Evolutionary conservation across 805 yeast species (phyloP).

Genomic region (Zygoascus biomembranicola): DNA sequence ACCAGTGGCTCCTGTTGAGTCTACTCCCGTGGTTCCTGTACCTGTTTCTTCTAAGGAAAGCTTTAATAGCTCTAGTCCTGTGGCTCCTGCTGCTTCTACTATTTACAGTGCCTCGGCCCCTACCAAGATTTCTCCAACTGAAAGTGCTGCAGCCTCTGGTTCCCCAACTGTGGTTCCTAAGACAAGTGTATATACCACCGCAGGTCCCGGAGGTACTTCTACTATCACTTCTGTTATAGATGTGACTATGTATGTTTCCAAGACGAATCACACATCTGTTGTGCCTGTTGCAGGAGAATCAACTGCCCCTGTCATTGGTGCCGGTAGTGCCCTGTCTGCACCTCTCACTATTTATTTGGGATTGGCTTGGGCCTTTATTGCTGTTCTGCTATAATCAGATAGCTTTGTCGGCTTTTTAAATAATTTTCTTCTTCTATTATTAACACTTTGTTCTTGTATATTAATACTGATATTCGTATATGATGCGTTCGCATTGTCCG

Average conservation of each 20-base stretch:
- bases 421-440: too few species aligned
- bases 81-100: neutral
- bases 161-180: neutral
- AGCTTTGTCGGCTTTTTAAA: too few species aligned
- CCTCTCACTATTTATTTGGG: neutral
- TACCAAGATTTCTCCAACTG: neutral
- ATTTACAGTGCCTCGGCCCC: neutral
- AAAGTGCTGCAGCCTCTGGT: neutral
- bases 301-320: neutral
- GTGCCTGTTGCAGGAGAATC: neutral
- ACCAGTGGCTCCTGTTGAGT: neutral
- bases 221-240: neutral
- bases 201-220: neutral
- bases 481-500: neutral
- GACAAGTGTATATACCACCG: neutral
- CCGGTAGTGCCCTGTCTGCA: neutral
- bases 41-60: neutral
- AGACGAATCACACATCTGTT: neutral
- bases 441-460: neutral
- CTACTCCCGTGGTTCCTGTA: neutral
- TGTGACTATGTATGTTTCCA: neutral
- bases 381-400: too few species aligned
- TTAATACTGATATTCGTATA: neutral
- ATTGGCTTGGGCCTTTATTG: neutral
- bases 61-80: neutral